Conservation (phyloP, 148 eudicot species). For the Rhododendron vialii region DNA sequence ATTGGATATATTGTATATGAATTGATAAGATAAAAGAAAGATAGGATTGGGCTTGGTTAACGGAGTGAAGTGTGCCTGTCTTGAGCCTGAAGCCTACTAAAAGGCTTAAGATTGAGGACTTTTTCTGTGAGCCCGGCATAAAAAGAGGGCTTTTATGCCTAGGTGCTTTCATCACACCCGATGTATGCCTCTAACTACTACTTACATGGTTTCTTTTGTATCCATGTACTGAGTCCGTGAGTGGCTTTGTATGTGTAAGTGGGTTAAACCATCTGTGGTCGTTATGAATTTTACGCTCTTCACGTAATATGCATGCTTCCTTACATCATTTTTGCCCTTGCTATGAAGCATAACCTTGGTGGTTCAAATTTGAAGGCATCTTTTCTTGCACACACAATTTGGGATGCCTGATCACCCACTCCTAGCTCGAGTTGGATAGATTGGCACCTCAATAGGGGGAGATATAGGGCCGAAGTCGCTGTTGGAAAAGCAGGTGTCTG, state of each 20-base stretch:
- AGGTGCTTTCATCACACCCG: not conserved
- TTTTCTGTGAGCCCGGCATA: not conserved
- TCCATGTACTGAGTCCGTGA: not conserved
- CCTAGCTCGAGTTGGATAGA: not conserved
- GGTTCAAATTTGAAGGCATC: not conserved
- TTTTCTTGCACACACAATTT: not conserved
- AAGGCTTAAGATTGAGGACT: not conserved
- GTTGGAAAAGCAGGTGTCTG: not conserved
- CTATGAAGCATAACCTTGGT: not conserved
- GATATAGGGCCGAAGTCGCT: not conserved
- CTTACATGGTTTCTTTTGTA: not conserved
- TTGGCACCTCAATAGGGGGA: not conserved
- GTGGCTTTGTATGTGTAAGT: not conserved
- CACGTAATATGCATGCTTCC: not conserved
- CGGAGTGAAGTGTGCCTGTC: not conserved
- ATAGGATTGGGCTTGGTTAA: not conserved
- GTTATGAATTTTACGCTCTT: not conserved
- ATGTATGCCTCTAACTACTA: not conserved
- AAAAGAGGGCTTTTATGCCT: not conserved
- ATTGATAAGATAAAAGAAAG: not conserved
- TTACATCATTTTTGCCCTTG: not conserved
- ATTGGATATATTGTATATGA: not conserved
- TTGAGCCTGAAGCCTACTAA: not conserved
- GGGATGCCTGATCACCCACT: not conserved
- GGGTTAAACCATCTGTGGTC: not conserved